phyloP scores from a whole-genome alignment of 805 yeast species.

The Huiozyma naganishii region DNA sequence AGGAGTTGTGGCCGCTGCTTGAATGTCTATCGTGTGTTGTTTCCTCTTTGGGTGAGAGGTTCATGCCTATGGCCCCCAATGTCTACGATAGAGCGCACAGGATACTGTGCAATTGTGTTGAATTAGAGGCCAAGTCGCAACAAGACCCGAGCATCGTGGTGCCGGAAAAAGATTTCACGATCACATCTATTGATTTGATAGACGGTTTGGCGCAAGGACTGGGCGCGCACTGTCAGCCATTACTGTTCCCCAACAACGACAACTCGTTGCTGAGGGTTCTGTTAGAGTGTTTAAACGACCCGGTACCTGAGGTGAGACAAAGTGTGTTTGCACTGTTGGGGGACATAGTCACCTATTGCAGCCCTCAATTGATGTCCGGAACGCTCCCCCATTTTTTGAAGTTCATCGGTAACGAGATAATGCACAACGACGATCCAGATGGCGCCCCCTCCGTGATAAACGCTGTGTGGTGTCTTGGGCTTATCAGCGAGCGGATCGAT shows the following conservation, averaged over 20 bases:
- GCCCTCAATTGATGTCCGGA: constrained; percentile 27
- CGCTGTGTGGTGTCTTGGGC: constrained; percentile 92
- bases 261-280: constrained; percentile 48
- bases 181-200: constrained; percentile 78
- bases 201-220: constrained; percentile 93
- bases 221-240: constrained; percentile 46
- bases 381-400: constrained; percentile 37
- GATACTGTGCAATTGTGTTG: constrained; percentile 58
- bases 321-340: constrained; percentile 84
- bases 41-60: constrained; percentile 70
- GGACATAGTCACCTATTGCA: constrained; percentile 62
- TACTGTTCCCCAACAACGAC: constrained; percentile 25
- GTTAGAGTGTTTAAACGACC: constrained; percentile 61
- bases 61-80: constrained; percentile 82
- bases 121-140: constrained; percentile 50
- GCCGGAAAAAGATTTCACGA: constrained; percentile 84
- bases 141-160: constrained; percentile 57
- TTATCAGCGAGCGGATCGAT: constrained; percentile 51
- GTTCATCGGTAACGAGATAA: constrained; percentile 60
- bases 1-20: constrained; percentile 80
- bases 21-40: constrained; percentile 92
- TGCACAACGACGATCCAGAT: constrained; percentile 29
- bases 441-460: constrained; percentile 35
- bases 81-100: constrained; percentile 70
- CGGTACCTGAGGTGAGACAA: constrained; percentile 82